phyloP scores from a whole-genome alignment of 768 basidiomycete genomes.

The Pleurotus sapidus region DNA sequence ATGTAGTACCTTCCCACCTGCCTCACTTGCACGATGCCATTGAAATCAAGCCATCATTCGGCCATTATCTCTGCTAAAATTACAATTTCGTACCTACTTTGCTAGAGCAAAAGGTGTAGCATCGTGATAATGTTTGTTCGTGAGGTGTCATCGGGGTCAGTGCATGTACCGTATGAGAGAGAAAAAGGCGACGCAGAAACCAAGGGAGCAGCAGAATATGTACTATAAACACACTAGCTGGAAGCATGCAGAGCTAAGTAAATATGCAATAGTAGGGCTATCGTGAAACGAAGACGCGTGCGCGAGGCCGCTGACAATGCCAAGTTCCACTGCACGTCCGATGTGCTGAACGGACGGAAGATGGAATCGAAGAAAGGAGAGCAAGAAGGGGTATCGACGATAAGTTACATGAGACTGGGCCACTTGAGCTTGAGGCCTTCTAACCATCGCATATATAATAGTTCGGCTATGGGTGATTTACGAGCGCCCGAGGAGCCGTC shows the following conservation, averaged over 20 bases:
- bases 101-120: neutral
- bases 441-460: constrained; percentile 96
- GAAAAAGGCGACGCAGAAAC: neutral
- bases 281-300: neutral
- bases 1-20: no score
- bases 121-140: neutral
- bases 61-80: no score
- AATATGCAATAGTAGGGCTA: neutral
- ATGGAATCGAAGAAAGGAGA: constrained; percentile 3
- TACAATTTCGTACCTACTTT: neutral
- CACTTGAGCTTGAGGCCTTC: constrained; percentile 90
- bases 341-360: neutral
- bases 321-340: neutral
- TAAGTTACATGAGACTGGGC: constrained; percentile 60
- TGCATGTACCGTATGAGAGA: neutral
- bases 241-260: neutral
- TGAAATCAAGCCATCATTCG: no score
- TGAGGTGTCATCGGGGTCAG: neutral
- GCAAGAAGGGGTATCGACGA: constrained; percentile 2
- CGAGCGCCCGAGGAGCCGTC: constrained; percentile 44
- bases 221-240: neutral
- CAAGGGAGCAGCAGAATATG: neutral
- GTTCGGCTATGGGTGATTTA: constrained; percentile 90
- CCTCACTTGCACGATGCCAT: no score
- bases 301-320: neutral